Evolutionary conservation across 257 asterid species (phyloP).

Genomic region (Phtheirospermum japonicum): DNA sequence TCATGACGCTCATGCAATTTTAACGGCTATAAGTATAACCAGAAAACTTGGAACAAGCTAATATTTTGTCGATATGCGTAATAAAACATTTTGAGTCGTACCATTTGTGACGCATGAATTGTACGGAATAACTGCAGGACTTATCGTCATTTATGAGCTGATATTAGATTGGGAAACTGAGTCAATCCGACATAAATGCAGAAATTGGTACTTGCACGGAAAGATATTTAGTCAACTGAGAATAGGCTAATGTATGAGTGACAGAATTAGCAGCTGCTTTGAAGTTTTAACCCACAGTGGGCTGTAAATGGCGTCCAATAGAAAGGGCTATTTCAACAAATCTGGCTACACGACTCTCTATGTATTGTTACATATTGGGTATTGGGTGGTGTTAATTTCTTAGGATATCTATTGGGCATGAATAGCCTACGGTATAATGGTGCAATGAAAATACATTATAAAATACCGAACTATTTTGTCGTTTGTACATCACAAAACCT

Average conservation of each 20-base stretch:
- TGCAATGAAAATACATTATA: too few species aligned
- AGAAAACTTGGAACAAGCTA: not conserved
- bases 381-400: not conserved
- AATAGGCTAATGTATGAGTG: not conserved
- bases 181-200: not conserved
- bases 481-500: not conserved
- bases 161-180: not conserved
- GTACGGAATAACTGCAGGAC: not conserved
- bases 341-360: not conserved
- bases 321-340: not conserved
- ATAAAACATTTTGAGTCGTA: not conserved
- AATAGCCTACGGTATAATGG: not conserved
- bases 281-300: not conserved
- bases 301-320: too few species aligned
- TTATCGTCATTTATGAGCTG: not conserved
- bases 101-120: not conserved
- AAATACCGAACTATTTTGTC: not conserved
- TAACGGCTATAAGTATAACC: not conserved
- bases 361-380: not conserved
- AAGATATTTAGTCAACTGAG: not conserved
- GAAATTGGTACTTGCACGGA: not conserved
- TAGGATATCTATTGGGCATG: constrained; percentile 1
- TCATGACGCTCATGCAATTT: not conserved
- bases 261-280: not conserved
- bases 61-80: not conserved